Base-by-base conservation (phyloP, 768 basidiomycete species). In the Collybia nuda region DNA sequence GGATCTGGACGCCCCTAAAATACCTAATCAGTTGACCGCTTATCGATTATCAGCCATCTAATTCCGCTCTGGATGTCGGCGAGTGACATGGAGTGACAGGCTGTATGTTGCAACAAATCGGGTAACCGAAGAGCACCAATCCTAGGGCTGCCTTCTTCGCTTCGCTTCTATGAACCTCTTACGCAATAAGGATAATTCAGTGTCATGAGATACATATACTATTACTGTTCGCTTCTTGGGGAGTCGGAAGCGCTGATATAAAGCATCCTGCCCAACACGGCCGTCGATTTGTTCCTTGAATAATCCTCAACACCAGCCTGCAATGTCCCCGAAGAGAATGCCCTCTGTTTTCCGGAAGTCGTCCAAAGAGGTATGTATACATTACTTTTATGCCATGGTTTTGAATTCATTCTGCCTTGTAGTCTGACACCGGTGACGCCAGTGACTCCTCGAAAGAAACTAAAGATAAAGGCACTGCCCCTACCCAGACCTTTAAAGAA, bases 401-500 rank as follows among this genome's bases (percentile, higher is more conserved):
- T 35, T 4, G 1, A 17, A 26, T 3, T 23, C 21, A 17, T 9
- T 42, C 6, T 7, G 3, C 11, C 15, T 43, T 23, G 6, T 32
- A 11, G 22, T 23, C 15, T 40, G 7, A 22, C 21, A n/a, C 35
- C n/a, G 28, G 23, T 21, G 29, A 62, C 57, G 35, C 54, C 3
- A 57, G 60, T 44, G 61, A 55, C 11, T 49, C 46, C 14, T 54
- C 42, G 22, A 49, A 55, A 52, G 54, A 49, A 8, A 26, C 22
- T 2, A 53, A 47, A 28, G 44, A 52, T 15, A 52, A 50, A 6
- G 32, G 44, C n/a, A 40, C 55, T 41, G 44, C 62, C 15, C 54
- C 58, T 0, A 65, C 67, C 14, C 72, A 71, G 52, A 59, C 66
- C 22, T 70, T 80, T 47, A 66, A 70, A 26, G 73, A 75, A 8